Evolutionary conservation across 768 basidiomycete genomes (phyloP), one percentile per base, ranked within the genome.

Genomic region (Floccularia luteovirens): DNA sequence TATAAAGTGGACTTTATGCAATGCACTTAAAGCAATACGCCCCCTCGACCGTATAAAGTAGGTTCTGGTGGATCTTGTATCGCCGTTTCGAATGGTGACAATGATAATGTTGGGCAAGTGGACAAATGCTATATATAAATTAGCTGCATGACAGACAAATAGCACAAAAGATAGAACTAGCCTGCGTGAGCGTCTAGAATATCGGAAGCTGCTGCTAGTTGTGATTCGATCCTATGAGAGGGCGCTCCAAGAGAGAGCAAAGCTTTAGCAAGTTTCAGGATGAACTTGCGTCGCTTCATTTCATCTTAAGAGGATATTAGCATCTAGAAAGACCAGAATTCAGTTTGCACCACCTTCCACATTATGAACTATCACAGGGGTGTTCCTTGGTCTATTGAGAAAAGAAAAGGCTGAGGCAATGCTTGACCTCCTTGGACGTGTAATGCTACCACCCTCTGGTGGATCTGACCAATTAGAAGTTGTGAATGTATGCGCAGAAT

Each of bases 191-290:
- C 72, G 23, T 84, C 78, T 12, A 96, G 74, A 42, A 89, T 82
- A 8, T 72, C 64, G 4, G 90, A 82, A 2, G 89, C 90, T 3
- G 86, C 77, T 43, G 72, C 70, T 28, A 97, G 74, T 56, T 93
- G 91, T 1, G 88, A 81, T 62, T 94, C 90, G 46, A 93, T 83
- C 14, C 93, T 75, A 58, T 96, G 93, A 16, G 90, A 90, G 1
- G 91, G 91, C n/a, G 91, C 87, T 14, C 92, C 92, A 56, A 88
- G 93, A n/a, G 80, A 72, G 56, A 97, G 76, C 43, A 97, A 72
- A 8, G 88, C 87, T 55, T 89, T 85, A 2, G 90, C 88, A 19
- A 96, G 74, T 54, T 82, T 82, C 50, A 93, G 65, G 36, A 96
- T 70, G 63, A 96, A 96, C 39, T 82, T 78, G 42, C 72, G 68